Evolutionary conservation across 1,284 basidiomycete species (phyloP), one percentile per base, ranked within the genome.

Genomic region (Apiotrichum akiyoshidainum): DNA sequence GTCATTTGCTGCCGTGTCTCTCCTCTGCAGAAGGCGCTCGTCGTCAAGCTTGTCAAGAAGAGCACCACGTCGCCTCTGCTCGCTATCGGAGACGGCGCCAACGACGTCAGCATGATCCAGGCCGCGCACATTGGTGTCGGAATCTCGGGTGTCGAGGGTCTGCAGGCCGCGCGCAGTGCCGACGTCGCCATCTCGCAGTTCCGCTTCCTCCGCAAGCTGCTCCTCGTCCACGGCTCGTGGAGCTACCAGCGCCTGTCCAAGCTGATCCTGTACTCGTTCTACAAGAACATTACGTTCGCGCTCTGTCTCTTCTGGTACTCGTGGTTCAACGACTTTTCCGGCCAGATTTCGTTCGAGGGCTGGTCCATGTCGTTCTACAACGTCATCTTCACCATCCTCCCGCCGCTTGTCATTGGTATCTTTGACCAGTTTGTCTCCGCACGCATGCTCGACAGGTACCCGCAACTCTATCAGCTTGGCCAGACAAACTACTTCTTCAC

Each of bases 261-360:
- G 75, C 84, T 99, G 63, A 93, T 99, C 71, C 81, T 99, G 17
- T 95, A 90, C 78, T 94, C 91, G 1, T 94, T 94, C 80, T 93
- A 93, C 81, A 94, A 94, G 80, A 99, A 99, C 77, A 97, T 98
- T 63, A 89, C 90, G 45, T 83, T 99, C 21, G 98, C 98, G 76
- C 91, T 98, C 88, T 97, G 93, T 45, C 89, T 94, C 64, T 97
- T 97, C 77, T 97, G 93, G 90, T 99, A 87, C 78, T 97, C 96
- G 44, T 94, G 96, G 83, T 89, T 93, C 83, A 97, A 96, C 82
- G 95, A 93, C 72, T 99, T 98, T 79, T 98, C 94, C 2, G 96
- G 95, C 21, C 95, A 99, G 78, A 94, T 98, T 65, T 89, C 92
- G 50, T 96, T 94, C 76, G 96, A 99, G 80, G 96, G 92, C 21